Evolutionary conservation across 805 yeast genomes (phyloP), one percentile per base, ranked within the genome.

Genomic region (Starmerella etchellsii): DNA sequence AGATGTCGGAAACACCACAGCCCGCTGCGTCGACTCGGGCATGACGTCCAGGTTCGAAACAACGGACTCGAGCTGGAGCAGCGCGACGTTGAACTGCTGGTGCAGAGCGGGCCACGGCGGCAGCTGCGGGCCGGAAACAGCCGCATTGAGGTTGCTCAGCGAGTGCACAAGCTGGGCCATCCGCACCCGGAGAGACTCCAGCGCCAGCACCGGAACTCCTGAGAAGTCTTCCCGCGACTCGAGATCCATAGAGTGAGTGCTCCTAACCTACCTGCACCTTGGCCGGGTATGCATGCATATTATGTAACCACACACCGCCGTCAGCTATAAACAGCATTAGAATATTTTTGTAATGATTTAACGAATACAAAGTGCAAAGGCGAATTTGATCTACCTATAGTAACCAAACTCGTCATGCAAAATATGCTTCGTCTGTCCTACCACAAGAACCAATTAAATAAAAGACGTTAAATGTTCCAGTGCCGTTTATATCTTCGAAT

Each of bases 1-100:
- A 0, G 87, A 79, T 40, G 82, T 64, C 1, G 98, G 98, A 54
- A 74, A 88, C 1, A 77, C 87, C 38, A 81, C 84, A 0, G 94
- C 76, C 4, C 72, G 61, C 34, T 70, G 69, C 21, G 91, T 63
- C 0, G 70, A 59, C 3, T 71, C 78, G 6, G 73, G 68, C 52
- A 78, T 75, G 40, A 69, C 68, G 31, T 76, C 74, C 20, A 91
- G 56, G 2, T 83, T 77, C 5, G 71, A 61, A 0, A 93, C 74
- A n/a, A 88, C 70, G 2, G 94, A 77, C 32, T 73, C 72, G 34
- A 88, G 63, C 57, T 91, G 97, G 14, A 94, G 81, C 25, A 87
- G 59, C 8, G 84, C 71, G 22, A 87, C 83, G 51, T 76, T 82
- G 52, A 84, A 74, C 59, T 88, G 97, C 46, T 78, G 76, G 54